Percentiles rank a stretch among this genome's conserved stretches.
phyloP scores from a whole-genome alignment of 169 alveolate species.

The Eimeria sp. region DNA sequence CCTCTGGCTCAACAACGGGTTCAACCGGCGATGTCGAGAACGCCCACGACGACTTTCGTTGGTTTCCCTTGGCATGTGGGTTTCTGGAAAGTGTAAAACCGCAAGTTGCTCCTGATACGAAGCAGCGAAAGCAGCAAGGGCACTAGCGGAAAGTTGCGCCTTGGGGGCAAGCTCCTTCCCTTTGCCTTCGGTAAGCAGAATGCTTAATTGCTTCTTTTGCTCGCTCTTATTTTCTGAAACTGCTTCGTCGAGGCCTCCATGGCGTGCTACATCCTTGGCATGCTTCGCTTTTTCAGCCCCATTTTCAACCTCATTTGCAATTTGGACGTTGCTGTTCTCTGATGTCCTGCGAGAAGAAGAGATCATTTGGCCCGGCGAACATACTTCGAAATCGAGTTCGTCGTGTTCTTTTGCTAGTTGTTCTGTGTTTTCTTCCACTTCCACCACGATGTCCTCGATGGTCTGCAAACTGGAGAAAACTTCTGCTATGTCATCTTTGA shows the following conservation, averaged over 20 bases:
- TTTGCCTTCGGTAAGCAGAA: background rate
- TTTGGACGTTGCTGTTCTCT: background rate
- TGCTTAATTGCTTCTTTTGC: background rate
- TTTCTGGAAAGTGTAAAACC: background rate
- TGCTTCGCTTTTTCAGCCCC: background rate
- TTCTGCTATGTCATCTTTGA: background rate
- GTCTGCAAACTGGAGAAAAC: background rate
- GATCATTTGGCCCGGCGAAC: background rate
- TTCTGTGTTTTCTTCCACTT: background rate
- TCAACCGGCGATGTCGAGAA: background rate
- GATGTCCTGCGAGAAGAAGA: background rate
- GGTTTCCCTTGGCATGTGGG: background rate
- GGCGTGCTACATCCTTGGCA: background rate
- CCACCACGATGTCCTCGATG: background rate
- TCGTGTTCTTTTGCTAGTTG: background rate
- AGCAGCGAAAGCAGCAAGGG: background rate
- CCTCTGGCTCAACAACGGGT: background rate
- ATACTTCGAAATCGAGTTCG: background rate
- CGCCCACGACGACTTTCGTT: background rate
- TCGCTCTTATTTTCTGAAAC: slow-evolving; percentile 6
- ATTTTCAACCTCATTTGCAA: background rate
- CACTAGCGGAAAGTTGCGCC: background rate
- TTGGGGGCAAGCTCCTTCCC: background rate
- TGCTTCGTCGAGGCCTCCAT: background rate
- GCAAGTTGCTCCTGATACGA: background rate